Evolutionary conservation across 805 yeast species (phyloP), one percentile per base, ranked within the genome.

Genomic region (Schizosaccharomyces osmophilus): DNA sequence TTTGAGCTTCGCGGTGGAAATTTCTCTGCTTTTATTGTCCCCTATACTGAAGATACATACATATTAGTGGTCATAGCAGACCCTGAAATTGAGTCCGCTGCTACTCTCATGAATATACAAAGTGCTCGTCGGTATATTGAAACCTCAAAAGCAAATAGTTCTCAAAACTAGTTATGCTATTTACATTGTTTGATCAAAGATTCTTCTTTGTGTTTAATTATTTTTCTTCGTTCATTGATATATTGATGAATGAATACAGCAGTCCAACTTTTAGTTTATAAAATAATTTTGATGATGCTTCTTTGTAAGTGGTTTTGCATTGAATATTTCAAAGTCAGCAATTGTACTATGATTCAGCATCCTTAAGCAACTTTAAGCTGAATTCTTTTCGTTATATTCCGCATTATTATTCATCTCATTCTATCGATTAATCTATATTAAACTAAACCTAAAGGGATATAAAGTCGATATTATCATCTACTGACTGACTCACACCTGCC

Each of bases 1-100:
- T 72, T 90, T 60, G 80, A 84, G 22, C 76, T 90, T 42, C 82
- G 84, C 63, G 95, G 75, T 17, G 66, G 64, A 55, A 69, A 68
- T 60, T 73, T 73, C 64, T 70, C 73, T 0, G 75, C 73, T 1
- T 70, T 73, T 58, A 68, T 75, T 31, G 77, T 75, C 60, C 71
- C 73, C 1, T 67, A 74, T 62, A 75, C 78, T 8, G 63, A 74
- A 22, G 74, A 75, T 65, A 75, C 77, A 17, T 73, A 73, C 64
- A 69, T 75, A 55, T 73, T 75, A 77, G 74, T 75, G 11, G 73
- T 75, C 9, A 69, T 74, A 67, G 64, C 61, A 9, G 64, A 67
- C 19, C 65, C 65, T 17, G 62, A 71, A 69, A 42, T 67, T 66
- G 60, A 66, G 68, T 59, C 61, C 5, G 54, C 54, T 13, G 43